These are phyloP conservation scores for Didymella keratinophila DNA, from an alignment of 2,329 filamentous ascomycete genomes.

Conservation along the genomic window DNA sequence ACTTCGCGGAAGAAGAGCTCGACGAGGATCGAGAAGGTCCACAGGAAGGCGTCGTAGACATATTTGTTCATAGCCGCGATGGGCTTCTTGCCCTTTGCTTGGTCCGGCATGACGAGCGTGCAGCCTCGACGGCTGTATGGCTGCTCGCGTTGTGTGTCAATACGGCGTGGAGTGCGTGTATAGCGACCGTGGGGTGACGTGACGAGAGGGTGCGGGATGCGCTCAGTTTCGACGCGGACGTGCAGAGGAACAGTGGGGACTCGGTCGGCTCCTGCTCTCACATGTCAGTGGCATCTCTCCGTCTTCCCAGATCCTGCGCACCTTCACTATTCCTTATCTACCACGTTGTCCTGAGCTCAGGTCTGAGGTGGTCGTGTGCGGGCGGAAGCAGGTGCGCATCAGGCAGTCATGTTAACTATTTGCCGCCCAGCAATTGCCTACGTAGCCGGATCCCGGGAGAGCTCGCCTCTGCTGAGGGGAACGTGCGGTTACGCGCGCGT, in stretches of 20 bases:
- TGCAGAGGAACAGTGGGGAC: conserved; percentile 25
- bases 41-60: conserved; percentile 80
- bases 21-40: conserved; percentile 80
- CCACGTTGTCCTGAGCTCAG: neutral
- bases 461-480: conserved; percentile 19
- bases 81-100: conserved; percentile 43
- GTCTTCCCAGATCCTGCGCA: conserved; percentile 10
- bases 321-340: conserved; percentile 13
- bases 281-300: conserved; percentile 17
- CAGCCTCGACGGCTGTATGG: conserved; percentile 14
- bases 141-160: conserved; percentile 16
- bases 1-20: conserved; percentile 99
- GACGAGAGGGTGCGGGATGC: conserved; percentile 15
- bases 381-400: conserved; percentile 20
- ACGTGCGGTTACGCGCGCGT: conserved; percentile 25
- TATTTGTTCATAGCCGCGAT: conserved; percentile 69
- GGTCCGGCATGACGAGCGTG: conserved; percentile 25
- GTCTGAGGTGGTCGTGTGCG: conserved; percentile 17
- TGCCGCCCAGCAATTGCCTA: neutral
- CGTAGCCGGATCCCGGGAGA: conserved; percentile 10
- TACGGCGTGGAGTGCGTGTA: conserved; percentile 11
- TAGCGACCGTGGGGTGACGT: conserved; percentile 28
- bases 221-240: conserved; percentile 21
- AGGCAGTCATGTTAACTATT: conserved; percentile 24
- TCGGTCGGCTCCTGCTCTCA: conserved; percentile 21